These are phyloP conservation scores for Vishniacozyma victoriae DNA, from an alignment of 768 basidiomycete species.

Conservation along the genomic window DNA sequence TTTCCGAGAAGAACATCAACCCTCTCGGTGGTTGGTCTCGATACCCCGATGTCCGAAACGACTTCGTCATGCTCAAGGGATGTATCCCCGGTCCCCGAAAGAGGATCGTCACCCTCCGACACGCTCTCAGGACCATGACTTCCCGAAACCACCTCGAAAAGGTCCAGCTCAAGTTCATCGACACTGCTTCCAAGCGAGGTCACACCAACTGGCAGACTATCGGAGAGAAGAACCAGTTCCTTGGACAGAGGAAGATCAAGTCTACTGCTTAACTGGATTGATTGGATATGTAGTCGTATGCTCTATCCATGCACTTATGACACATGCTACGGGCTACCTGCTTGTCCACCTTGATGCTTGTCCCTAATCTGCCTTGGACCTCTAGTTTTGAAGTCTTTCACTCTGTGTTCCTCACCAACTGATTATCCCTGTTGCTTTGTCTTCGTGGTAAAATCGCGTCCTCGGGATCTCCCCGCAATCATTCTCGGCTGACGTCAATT, in stretches of 20 bases:
- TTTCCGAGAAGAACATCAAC: conserved; percentile 60
- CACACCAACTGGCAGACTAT: conserved; percentile 95
- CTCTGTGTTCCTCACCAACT: too few species aligned
- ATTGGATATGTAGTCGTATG: too few species aligned
- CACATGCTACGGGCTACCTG: too few species aligned
- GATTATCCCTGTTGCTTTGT: too few species aligned
- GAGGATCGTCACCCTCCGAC: conserved; percentile 94
- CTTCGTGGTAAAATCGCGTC: too few species aligned
- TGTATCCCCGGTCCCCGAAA: conserved; percentile 94
- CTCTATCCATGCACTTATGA: too few species aligned
- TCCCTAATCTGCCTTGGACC: too few species aligned
- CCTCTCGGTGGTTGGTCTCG: conserved; percentile 99
- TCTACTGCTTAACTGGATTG: conserved; percentile 21
- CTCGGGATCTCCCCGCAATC: too few species aligned
- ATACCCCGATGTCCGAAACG: conserved; percentile 98
- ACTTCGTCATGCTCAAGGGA: conserved; percentile 95
- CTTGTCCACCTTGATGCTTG: too few species aligned
- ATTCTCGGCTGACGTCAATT: too few species aligned
- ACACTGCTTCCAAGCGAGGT: conserved; percentile 95
- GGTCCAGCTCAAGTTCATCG: conserved; percentile 93
- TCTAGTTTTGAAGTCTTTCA: too few species aligned
- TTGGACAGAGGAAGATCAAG: conserved; percentile 53
- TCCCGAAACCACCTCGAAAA: conserved; percentile 81
- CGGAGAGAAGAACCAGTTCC: conserved; percentile 93
- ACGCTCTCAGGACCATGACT: conserved; percentile 94